Percentiles rank a stretch among this genome's conserved stretches.
These are phyloP conservation scores for Amniculicola lignicola DNA, from an alignment of 495 filamentous ascomycete genomes.

Conservation along the genomic window DNA sequence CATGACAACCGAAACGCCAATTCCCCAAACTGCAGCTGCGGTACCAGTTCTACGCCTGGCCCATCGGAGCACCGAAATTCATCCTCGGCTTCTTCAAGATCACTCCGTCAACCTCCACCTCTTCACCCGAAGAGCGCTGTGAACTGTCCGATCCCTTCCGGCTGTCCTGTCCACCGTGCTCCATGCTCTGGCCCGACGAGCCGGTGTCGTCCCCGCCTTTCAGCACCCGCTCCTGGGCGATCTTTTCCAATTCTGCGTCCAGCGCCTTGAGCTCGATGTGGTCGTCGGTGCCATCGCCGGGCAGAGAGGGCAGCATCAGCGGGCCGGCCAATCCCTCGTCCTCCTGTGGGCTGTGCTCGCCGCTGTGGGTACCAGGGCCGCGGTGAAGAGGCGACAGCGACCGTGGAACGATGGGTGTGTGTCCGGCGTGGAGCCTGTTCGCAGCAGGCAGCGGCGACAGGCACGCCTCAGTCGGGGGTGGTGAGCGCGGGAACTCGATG, in stretches of 20 bases:
- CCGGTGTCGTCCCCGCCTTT: background rate
- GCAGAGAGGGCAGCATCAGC: conserved; percentile 18
- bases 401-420: conserved; percentile 24
- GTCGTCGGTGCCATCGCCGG: conserved; percentile 21
- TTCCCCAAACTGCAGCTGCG: no score
- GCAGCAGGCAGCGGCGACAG: conserved; percentile 21
- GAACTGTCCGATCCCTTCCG: background rate
- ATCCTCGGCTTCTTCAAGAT: conserved; percentile 28
- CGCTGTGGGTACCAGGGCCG: background rate
- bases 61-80: conserved; percentile 29
- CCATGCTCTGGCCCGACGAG: background rate
- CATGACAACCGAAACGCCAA: no score
- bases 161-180: conserved; percentile 1
- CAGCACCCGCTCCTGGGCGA: conserved; percentile 39
- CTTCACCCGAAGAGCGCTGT: background rate
- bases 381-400: conserved; percentile 17
- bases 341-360: background rate
- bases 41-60: conserved; percentile 20
- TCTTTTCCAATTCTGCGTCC: conserved; percentile 36
- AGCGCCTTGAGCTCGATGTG: conserved; percentile 18
- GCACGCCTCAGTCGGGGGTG: conserved; percentile 5
- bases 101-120: conserved; percentile 23
- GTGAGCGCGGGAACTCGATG: conserved; percentile 3
- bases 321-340: conserved; percentile 14
- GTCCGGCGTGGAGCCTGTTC: conserved; percentile 29